Conservation (phyloP, 139 green algal genomes). For the Tetradesmus obliquus region DNA sequence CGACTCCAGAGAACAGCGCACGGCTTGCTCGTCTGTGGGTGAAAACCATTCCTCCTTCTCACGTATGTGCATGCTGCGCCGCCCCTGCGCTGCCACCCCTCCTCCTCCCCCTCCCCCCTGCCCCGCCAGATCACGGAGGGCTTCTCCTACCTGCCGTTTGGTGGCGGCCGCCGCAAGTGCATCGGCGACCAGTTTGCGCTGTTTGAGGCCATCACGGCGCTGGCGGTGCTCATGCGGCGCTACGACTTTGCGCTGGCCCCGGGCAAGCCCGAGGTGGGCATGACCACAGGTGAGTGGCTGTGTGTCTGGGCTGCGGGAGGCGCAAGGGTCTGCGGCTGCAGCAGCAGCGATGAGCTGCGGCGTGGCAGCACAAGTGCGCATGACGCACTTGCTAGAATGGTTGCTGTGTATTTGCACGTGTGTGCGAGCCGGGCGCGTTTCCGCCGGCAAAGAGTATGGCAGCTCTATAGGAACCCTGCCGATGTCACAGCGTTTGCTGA, state of each 20-base stretch:
- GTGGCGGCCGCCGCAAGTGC: constrained; percentile 83
- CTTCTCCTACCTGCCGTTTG: constrained; percentile 91
- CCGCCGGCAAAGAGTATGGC: too few relatives aligned
- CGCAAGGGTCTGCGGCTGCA: background rate
- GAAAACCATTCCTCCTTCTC: background rate
- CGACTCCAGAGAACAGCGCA: too few relatives aligned
- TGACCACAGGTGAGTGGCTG: constrained; percentile 74
- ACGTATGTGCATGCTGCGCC: background rate
- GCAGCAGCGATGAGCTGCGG: background rate
- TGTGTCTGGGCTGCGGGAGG: background rate
- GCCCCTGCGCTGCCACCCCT: background rate
- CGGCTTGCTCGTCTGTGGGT: background rate
- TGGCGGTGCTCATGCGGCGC: constrained; percentile 87
- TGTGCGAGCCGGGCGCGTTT: background rate
- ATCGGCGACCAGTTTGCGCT: constrained; percentile 92
- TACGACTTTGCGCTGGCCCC: constrained; percentile 84
- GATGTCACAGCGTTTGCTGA: background rate
- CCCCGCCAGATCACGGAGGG: constrained; percentile 57
- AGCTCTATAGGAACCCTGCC: background rate
- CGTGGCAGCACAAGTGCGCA: background rate
- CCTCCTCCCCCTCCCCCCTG: background rate
- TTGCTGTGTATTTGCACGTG: background rate
- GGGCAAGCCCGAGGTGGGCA: constrained; percentile 72
- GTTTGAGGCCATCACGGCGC: constrained; percentile 87
- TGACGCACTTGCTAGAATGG: background rate